phyloP scores from a whole-genome alignment of 2,329 filamentous ascomycete genomes.

The Epichloe baconii region DNA sequence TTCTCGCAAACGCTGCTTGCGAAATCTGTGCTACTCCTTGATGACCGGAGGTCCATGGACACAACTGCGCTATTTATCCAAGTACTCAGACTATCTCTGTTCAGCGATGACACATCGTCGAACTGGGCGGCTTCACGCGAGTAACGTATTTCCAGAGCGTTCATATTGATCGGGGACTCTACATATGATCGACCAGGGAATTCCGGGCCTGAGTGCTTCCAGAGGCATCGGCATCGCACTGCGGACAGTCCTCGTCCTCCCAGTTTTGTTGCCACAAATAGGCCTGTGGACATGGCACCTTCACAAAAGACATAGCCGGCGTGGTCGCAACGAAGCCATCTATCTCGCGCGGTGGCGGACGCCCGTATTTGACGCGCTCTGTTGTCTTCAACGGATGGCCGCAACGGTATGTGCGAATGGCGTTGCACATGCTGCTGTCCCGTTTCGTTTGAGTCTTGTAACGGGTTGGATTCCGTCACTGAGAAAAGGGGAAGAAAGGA shows the following conservation, averaged over 20 bases:
- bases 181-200: background rate
- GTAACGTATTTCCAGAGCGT: background rate
- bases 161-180: background rate
- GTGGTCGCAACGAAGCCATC: background rate
- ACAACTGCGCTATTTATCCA: background rate
- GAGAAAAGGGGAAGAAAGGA: background rate
- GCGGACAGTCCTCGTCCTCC: background rate
- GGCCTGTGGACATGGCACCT: background rate
- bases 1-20: background rate
- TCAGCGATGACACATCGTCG: background rate
- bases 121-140: background rate
- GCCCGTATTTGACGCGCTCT: background rate
- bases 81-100: background rate
- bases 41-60: background rate
- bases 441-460: background rate
- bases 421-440: background rate
- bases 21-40: background rate
- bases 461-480: background rate
- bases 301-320: background rate
- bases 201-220: background rate
- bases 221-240: too few species aligned
- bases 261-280: background rate
- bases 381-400: background rate
- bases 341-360: background rate
- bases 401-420: background rate